A percentile compares a stretch with the other conserved stretches of the same genome.
phyloP scores from a whole-genome alignment of 2,329 filamentous ascomycete species.

The Monosporascus sp. region DNA sequence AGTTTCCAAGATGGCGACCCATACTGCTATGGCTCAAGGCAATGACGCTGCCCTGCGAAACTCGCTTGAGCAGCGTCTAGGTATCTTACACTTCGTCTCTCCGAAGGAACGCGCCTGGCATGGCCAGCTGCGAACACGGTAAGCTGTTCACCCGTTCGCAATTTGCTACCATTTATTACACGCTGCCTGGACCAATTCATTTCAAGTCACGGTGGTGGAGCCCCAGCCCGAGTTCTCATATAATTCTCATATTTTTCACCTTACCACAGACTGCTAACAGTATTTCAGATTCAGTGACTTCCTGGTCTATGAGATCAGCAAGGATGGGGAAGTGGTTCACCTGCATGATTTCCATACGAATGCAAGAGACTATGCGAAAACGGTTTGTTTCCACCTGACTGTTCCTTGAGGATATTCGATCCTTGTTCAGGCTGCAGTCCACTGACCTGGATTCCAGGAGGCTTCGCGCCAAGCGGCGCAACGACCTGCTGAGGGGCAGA shows the following conservation, averaged over 20 bases:
- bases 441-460: conserved; percentile 1
- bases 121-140: conserved; percentile 41
- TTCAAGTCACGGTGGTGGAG: too few relatives aligned
- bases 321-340: conserved; percentile 71
- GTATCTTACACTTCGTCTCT: conserved; percentile 36
- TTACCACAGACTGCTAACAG: conserved; percentile 14
- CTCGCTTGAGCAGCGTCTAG: conserved; percentile 29
- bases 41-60: conserved; percentile 25
- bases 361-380: conserved; percentile 18
- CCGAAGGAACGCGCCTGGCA: conserved; percentile 35
- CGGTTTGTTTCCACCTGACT: conserved; percentile 6
- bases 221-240: neutral
- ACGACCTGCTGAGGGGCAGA: neutral
- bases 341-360: conserved; percentile 46
- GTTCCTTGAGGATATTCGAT: neutral
- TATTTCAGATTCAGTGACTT: conserved; percentile 75
- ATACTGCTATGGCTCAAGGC: conserved; percentile 31
- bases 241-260: neutral
- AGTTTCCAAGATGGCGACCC: conserved; percentile 24
- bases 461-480: conserved; percentile 3
- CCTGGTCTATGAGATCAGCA: conserved; percentile 80
- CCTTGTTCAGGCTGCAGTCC: neutral
- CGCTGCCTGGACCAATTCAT: too few relatives aligned
- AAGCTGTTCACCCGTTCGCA: conserved; percentile 7
- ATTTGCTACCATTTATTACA: too few relatives aligned